phyloP scores from a whole-genome alignment of 352 stramenopile genomes.

The Pythium utonaiense region DNA sequence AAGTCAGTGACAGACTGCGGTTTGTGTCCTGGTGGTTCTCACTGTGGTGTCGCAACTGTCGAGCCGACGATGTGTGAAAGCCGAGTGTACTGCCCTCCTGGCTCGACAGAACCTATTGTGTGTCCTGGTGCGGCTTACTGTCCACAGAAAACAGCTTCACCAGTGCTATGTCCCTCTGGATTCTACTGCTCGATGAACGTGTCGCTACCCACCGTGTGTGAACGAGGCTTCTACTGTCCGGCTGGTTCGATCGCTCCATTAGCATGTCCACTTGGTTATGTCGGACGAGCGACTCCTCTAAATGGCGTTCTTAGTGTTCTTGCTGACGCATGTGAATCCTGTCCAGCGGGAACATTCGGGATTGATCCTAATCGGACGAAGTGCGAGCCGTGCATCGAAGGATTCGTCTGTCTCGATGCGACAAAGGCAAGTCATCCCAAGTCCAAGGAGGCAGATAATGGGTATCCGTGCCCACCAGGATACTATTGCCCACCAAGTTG shows the following conservation, averaged over 20 bases:
- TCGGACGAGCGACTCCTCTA: constrained; percentile 50
- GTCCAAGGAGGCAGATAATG: constrained; percentile 56
- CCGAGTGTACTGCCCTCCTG: constrained; percentile 57
- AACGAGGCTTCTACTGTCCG: constrained; percentile 72
- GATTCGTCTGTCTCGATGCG: constrained; percentile 82
- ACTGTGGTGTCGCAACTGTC: constrained; percentile 42
- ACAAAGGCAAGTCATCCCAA: constrained; percentile 57
- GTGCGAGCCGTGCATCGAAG: constrained; percentile 68
- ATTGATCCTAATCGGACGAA: constrained; percentile 69
- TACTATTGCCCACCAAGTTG: constrained; percentile 70
- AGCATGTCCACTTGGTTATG: constrained; percentile 76
- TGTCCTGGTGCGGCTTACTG: constrained; percentile 77
- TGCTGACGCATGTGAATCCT: constrained; percentile 62
- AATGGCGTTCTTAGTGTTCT: constrained; percentile 45
- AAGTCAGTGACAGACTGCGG: constrained; percentile 39
- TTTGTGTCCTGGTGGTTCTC: constrained; percentile 55
- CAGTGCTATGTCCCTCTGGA: constrained; percentile 57
- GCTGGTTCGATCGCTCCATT: constrained; percentile 41
- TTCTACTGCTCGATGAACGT: constrained; percentile 66
- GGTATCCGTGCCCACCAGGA: constrained; percentile 81
- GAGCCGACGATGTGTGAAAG: constrained; percentile 47
- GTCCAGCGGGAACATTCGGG: constrained; percentile 75
- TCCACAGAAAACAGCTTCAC: constrained; percentile 59
- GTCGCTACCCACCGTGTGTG: constrained; percentile 33
- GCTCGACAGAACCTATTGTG: constrained; percentile 37